Evolutionary conservation across 495 filamentous ascomycete genomes (phyloP), one percentile per base, ranked within the genome.

Genomic region (Penicillium fimorum): DNA sequence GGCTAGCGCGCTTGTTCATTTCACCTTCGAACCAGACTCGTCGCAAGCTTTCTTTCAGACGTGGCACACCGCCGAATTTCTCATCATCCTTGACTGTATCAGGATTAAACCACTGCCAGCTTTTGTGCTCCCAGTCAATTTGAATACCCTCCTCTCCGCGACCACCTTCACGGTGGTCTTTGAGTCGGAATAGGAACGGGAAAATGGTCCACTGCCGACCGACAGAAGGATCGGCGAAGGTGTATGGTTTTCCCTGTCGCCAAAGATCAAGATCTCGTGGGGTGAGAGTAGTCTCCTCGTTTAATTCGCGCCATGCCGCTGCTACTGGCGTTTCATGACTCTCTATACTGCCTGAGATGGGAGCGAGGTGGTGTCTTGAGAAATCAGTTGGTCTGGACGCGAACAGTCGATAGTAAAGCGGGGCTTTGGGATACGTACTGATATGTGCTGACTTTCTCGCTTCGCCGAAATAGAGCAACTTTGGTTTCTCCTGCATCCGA

Each of bases 81-180:
- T 72, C 65, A 3, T 75, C 63, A 8, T 76, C 71, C 5, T 68
- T 49, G 22, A 84, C 70, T 1, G 67, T 47, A 2, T 69, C 43
- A 0, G 84, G 83, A 37, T 81, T 70, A 57, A 83, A 76, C 81
- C 84, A 88, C 20, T 68, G 64, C 71, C 76, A 84, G 0, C 63
- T 66, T 1, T 81, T 77, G 58, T 88, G 84, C 61, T 89, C 86
- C 84, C 84, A 86, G 67, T 88, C 79, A 29, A 79, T 76, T 11
- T 62, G 62, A 49, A 88, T 84, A 6, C 65, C 68, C 0, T 66
- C 66, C 30, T 76, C 73, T 9, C 73, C 66, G 6, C 49, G 47
- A 10, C 53, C 62, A 33, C 52, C 15, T 30, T 70, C 65, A 2
- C 57, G 35, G 15, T 50, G 20, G 1, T 64, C 56, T 40, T 78